Percentiles rank a stretch among this genome's conserved stretches.
Evolutionary conservation across 164 flowering plant species (phyloP).

Genomic region (Stephania yunnanensis): DNA sequence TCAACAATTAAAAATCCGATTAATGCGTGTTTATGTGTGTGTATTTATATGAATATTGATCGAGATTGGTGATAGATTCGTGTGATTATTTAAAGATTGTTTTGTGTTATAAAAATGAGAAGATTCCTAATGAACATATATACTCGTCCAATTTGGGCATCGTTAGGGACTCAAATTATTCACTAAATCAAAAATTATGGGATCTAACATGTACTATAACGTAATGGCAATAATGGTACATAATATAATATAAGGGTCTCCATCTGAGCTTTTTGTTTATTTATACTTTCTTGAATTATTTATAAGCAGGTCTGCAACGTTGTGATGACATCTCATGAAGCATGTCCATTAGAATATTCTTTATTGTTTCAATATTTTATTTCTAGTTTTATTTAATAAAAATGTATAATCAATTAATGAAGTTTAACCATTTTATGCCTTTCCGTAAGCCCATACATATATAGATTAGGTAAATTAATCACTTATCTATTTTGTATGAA

Average conservation of each 20-base stretch:
- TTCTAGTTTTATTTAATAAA: too few relatives aligned
- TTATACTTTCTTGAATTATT: neutral
- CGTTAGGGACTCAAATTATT: neutral
- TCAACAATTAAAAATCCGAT: neutral
- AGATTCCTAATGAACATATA: neutral
- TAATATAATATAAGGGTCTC: neutral
- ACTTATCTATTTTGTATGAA: too few relatives aligned
- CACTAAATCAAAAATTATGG: neutral
- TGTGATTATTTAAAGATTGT: neutral
- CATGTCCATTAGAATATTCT: neutral
- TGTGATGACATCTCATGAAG: neutral
- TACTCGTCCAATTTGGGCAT: neutral
- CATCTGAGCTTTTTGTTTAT: neutral
- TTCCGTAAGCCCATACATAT: neutral
- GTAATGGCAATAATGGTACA: too few relatives aligned
- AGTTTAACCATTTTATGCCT: neutral
- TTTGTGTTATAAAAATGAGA: neutral
- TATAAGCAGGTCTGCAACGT: neutral
- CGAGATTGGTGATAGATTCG: constrained; percentile 12
- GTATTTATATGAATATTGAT: constrained; percentile 1
- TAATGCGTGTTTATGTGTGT: neutral
- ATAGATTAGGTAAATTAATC: too few relatives aligned
- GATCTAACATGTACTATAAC: neutral
- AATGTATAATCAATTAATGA: too few relatives aligned
- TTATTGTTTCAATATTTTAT: neutral